Evolutionary conservation across 2,329 filamentous ascomycete species (phyloP).

Genomic region (Botrytis hyacinthi): DNA sequence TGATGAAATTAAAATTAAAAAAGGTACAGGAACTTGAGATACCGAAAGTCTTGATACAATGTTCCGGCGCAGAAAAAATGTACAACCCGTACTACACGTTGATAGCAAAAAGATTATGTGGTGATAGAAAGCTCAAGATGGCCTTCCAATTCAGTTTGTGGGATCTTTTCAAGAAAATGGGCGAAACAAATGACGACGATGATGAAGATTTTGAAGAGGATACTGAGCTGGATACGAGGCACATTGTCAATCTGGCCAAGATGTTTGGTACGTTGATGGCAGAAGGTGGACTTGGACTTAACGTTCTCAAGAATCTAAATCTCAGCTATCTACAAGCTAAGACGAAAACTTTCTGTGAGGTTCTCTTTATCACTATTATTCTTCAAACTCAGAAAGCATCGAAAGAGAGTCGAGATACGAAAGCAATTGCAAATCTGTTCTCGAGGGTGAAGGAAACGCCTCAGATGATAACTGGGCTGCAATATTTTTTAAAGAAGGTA

Average conservation of each 20-base stretch:
- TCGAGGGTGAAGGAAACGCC: constrained; percentile 60
- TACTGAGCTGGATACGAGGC: constrained; percentile 51
- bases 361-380: constrained; percentile 74
- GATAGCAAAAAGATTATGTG: constrained; percentile 75
- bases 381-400: constrained; percentile 58
- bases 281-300: constrained; percentile 57
- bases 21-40: constrained; percentile 84
- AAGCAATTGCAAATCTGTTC: constrained; percentile 64
- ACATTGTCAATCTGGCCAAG: constrained; percentile 66
- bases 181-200: constrained; percentile 66
- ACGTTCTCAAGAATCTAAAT: constrained; percentile 68
- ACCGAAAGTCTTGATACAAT: constrained; percentile 82
- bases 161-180: constrained; percentile 80
- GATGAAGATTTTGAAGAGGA: constrained; percentile 58
- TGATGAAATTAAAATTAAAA: constrained; percentile 81
- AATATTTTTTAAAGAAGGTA: constrained; percentile 76
- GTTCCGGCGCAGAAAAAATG: constrained; percentile 73
- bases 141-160: constrained; percentile 86
- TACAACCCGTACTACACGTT: constrained; percentile 95
- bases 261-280: constrained; percentile 63
- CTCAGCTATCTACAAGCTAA: constrained; percentile 74
- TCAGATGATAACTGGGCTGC: constrained; percentile 69
- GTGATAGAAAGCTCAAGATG: constrained; percentile 72
- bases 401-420: constrained; percentile 51
- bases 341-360: constrained; percentile 75